Evolutionary conservation across 2,329 filamentous ascomycete species (phyloP).

Genomic region (Lizonia empirigonia): DNA sequence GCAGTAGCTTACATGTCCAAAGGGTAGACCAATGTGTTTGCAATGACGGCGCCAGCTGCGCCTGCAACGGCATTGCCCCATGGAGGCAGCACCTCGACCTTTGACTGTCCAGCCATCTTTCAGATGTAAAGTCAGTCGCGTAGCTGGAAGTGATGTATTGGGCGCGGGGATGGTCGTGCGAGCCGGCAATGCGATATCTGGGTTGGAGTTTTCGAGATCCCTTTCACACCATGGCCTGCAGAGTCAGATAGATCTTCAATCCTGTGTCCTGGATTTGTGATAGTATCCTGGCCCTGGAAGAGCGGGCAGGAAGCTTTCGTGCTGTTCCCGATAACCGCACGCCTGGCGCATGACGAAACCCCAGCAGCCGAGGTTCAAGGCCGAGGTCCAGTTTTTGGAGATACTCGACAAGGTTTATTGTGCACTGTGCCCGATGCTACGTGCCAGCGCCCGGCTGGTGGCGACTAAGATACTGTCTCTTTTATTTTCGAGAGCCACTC

Average conservation of each 20-base stretch:
- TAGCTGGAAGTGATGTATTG: background rate
- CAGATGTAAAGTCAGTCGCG: background rate
- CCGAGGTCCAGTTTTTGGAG: slow-evolving; percentile 35
- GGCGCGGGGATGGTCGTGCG: background rate
- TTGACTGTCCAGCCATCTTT: slow-evolving; percentile 63
- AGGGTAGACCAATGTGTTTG: slow-evolving; percentile 94
- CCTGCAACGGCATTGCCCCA: slow-evolving; percentile 94
- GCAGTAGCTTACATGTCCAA: slow-evolving; percentile 79
- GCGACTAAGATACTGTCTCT: background rate
- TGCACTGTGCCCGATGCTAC: slow-evolving; percentile 4
- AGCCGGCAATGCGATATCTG: slow-evolving; percentile 3
- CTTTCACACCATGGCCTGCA: slow-evolving; percentile 7
- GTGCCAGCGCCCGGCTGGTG: background rate
- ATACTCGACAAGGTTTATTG: background rate
- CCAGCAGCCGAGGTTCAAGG: slow-evolving; percentile 44
- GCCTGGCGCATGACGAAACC: slow-evolving; percentile 32
- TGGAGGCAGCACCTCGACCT: slow-evolving; percentile 75
- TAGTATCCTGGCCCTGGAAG: slow-evolving; percentile 1
- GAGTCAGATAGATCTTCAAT: background rate
- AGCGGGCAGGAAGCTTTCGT: slow-evolving; percentile 25
- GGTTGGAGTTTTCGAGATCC: background rate
- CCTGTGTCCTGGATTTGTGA: slow-evolving; percentile 1
- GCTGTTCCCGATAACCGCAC: slow-evolving; percentile 27
- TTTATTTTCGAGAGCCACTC: background rate
- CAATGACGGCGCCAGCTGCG: slow-evolving; percentile 88